These are phyloP conservation scores for Enterocytospora artemiae DNA, from an alignment of 371 early-diverging fungal genomes.

Conservation along the genomic window DNA sequence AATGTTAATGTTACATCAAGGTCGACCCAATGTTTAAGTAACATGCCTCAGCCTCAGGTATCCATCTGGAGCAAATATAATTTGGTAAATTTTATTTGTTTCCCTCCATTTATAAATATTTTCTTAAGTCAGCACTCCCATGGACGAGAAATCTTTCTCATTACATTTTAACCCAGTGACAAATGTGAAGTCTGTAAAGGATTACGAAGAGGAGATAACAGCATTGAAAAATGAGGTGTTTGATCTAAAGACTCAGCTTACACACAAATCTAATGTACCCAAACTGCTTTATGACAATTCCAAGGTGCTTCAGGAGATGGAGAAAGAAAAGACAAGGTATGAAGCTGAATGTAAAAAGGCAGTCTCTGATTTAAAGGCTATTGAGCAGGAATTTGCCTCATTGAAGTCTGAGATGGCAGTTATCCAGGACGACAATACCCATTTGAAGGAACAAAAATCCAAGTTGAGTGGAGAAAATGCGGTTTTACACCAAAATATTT, in stretches of 20 bases:
- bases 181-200: conserved; percentile 46
- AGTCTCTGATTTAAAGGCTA: neutral
- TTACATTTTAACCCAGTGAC: conserved; percentile 46
- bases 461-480: neutral
- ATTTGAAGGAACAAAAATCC: too few relatives aligned
- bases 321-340: conserved; percentile 5
- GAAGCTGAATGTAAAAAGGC: conserved; percentile 25
- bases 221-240: conserved; percentile 42
- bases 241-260: conserved; percentile 45
- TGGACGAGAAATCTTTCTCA: conserved; percentile 40
- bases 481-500: conserved; percentile 1
- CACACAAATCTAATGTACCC: conserved; percentile 26
- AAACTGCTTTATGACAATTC: conserved; percentile 36
- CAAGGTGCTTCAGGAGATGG: conserved; percentile 12
- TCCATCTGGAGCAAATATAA: too few relatives aligned
- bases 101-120: neutral
- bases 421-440: neutral
- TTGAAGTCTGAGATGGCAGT: neutral
- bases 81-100: conserved; percentile 4
- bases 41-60: too few relatives aligned
- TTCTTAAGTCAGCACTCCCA: neutral
- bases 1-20: too few relatives aligned
- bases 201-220: conserved; percentile 51
- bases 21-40: too few relatives aligned
- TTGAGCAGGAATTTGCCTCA: neutral